Base-by-base conservation (phyloP, 2,329 filamentous ascomycete species). In the Aphanoascus verrucosus region DNA sequence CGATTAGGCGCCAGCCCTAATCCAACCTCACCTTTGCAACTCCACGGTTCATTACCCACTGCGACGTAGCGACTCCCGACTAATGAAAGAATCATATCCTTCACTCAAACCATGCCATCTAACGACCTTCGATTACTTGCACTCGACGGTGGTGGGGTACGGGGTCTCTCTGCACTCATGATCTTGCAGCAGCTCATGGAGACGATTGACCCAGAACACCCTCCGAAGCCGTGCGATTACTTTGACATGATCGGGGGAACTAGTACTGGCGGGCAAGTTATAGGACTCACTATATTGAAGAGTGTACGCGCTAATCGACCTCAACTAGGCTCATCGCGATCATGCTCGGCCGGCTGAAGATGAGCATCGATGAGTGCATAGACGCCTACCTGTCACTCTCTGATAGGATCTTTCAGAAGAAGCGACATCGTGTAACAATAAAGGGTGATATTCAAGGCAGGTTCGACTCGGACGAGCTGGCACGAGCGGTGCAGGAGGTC, bases 321-420 rank as follows among this genome's bases (percentile, higher is more conserved):
- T 23, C 37, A 12, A 31, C 23, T 37, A 75, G 73, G 0, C 61
- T 77, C 7, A 71, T 77, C 8, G 73, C 74, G 1, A 69, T 77
- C 34, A 72, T 77, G 67, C 66, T 77, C 4, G 73, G 73, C 1
- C 67, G 72, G 1, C 62, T 77, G 0, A 60, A 68, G 31, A 74
- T 77, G 71, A 67, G 65, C 23, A 66, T 74, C 7, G 56, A 64
- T 20, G 69, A 76, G 15, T 74, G 72, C 31, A 68, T 75, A 14
- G 54, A 63, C 2, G 67, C 64, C 1, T 77, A 77, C 54, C 59
- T 68, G 12, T 49, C 59, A 2, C 65, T 75, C 1, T 69, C 67
- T 2, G 54, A 62, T 2, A 58, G 59, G 1, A 64, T 74, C 2
- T 75, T 76, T 54, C 1, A 59, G 57, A 9, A 62, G 58, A 15